A percentile compares a stretch with the other conserved stretches of the same genome.
These are phyloP conservation scores for Gynandropsis gynandra DNA, from an alignment of 345 rosid species.

Conservation along the genomic window DNA sequence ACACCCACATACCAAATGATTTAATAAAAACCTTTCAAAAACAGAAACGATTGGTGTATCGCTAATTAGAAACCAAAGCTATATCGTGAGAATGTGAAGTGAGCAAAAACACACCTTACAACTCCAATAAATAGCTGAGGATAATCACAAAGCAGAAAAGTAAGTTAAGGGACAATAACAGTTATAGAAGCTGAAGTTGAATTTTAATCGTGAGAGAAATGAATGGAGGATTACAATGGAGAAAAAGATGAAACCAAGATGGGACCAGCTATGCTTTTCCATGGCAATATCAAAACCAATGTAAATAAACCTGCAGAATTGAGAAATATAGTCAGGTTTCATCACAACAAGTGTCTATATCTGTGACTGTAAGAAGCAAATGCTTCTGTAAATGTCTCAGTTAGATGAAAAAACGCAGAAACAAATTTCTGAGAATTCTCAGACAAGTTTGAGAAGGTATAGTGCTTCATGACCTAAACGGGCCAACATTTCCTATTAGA, in stretches of 20 bases:
- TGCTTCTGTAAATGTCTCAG: constrained; percentile 88
- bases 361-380: constrained; percentile 9
- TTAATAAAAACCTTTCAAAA: constrained; percentile 26
- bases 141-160: constrained; percentile 11
- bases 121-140: constrained; percentile 72
- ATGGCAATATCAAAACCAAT: constrained; percentile 99
- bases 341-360: constrained; percentile 9
- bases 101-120: constrained; percentile 55
- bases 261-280: constrained; percentile 99
- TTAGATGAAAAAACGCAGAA: constrained; percentile 84
- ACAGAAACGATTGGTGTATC: neutral
- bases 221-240: constrained; percentile 90
- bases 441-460: constrained; percentile 87
- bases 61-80: neutral
- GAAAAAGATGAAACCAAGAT: constrained; percentile 84
- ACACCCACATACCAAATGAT: constrained; percentile 16
- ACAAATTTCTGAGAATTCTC: constrained; percentile 88
- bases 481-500: constrained; percentile 5
- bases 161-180: constrained; percentile 44
- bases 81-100: neutral
- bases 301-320: constrained; percentile 78
- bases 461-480: constrained; percentile 79
- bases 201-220: constrained; percentile 4
- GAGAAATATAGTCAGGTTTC: constrained; percentile 13
- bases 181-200: constrained; percentile 8